Evolutionary conservation across 352 stramenopile species (phyloP), one percentile per base, ranked within the genome.

Genomic region (Phytophthora boehmeriae): DNA sequence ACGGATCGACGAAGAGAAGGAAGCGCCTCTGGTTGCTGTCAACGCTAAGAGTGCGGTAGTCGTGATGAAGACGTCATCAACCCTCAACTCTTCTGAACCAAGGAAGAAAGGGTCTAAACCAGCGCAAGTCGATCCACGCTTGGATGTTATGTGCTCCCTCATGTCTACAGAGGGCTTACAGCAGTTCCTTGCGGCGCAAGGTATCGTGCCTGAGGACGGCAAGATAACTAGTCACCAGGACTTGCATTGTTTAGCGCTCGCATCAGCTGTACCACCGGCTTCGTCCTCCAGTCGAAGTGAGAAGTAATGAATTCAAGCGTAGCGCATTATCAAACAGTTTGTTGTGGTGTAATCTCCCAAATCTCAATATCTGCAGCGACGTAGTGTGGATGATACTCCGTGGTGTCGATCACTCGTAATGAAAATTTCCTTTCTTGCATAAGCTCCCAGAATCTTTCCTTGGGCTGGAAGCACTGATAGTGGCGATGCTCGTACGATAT

Each of bases 401-500:
- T 45, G 6, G 63, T 44, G 6, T 74, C 69, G 41, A 95, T 65
- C 28, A 74, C 73, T 5, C 80, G 74, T 45, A 95, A 64, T 32
- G 54, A 54, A 59, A 95, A 86, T 9, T 74, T 67, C 9, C 43
- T 63, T 8, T 57, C 57, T 8, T 66, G 11, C 53, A 95, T 80
- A 19, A 97, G 76, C 19, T 85, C 63, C 80, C 81, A 92, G 56
- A 97, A 97, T 11, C 65, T 74, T 14, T 67, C 45, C 42, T 94
- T 95, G 0, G 89, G 83, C 56, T 97, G 75, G 44, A 96, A 97
- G 6, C 73, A 64, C 36, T 82, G 66, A 61, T 92, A 97, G 56
- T 93, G 79, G 17, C 87, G 82, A 41, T 96, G 77, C 61, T 97
- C 91, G 67, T 93, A 97, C 27, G 88, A 95, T 52, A 97, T 89